phyloP scores from a whole-genome alignment of 1,139 yeast genomes.

The Pichia sp. region DNA sequence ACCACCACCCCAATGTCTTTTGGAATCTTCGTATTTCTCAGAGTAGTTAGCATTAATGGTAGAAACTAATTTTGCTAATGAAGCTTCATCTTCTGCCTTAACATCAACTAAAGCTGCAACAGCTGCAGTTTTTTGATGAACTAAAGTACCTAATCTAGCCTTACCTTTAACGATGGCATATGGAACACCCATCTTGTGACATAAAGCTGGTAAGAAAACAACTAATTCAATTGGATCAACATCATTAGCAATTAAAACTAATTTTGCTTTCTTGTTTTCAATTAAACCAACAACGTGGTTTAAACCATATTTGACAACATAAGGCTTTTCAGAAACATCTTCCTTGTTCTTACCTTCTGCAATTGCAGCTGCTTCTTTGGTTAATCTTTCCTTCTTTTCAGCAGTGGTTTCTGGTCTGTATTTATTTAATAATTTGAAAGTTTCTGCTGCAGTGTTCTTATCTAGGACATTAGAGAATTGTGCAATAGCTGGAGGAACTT shows the following conservation, averaged over 20 bases:
- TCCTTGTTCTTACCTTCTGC: constrained; percentile 96
- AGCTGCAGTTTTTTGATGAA: constrained; percentile 93
- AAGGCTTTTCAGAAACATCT: constrained; percentile 94
- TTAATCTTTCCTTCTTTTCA: constrained; percentile 97
- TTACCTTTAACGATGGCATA: constrained; percentile 98
- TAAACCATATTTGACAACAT: constrained; percentile 92
- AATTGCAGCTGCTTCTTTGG: constrained; percentile 97
- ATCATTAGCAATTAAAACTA: constrained; percentile 94
- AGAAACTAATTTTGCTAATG: constrained; percentile 84
- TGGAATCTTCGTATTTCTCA: constrained; percentile 88
- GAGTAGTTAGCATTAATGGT: constrained; percentile 88
- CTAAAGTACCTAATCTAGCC: constrained; percentile 97
- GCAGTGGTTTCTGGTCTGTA: constrained; percentile 96
- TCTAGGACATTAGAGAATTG: constrained; percentile 94
- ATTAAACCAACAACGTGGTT: constrained; percentile 95
- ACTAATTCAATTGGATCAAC: constrained; percentile 98
- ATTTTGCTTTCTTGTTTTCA: constrained; percentile 97
- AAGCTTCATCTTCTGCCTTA: constrained; percentile 87
- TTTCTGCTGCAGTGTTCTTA: constrained; percentile 96
- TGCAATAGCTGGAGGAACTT: constrained; percentile 97
- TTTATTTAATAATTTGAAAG: constrained; percentile 94
- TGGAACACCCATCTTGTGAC: constrained; percentile 99
- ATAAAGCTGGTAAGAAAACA: constrained; percentile 93
- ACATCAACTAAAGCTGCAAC: constrained; percentile 97
- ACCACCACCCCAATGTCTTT: constrained; percentile 99